Conservation (phyloP, 805 yeast genomes). For the Suhomyces sp. region DNA sequence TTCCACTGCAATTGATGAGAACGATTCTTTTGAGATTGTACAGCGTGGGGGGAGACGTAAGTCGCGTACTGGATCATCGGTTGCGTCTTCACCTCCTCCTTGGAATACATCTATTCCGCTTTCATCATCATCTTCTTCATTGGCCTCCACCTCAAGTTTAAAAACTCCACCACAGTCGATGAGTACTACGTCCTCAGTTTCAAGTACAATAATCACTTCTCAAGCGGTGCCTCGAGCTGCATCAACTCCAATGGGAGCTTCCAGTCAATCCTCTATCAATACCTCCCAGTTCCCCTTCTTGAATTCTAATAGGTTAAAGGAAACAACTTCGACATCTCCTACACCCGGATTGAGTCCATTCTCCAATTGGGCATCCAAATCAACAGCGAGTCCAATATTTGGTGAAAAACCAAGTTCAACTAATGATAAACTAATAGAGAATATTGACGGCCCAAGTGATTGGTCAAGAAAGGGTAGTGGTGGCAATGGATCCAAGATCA, state of each 20-base stretch:
- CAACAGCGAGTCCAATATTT: conserved; percentile 13
- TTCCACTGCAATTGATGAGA: conserved; percentile 22
- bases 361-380: conserved; percentile 27
- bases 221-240: no score
- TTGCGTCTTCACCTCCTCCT: conserved; percentile 9
- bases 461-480: conserved; percentile 10
- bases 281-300: conserved; percentile 6
- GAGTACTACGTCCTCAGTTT: not conserved
- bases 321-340: not conserved
- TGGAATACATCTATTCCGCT: conserved; percentile 3
- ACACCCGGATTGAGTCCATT: conserved; percentile 22
- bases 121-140: conserved; percentile 4
- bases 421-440: not conserved
- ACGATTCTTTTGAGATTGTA: conserved; percentile 28
- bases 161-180: no score
- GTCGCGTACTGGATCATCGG: conserved; percentile 9
- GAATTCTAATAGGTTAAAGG: not conserved
- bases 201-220: no score
- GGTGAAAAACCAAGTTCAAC: conserved; percentile 7
- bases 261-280: not conserved
- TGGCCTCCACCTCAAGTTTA: no score
- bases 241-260: not conserved
- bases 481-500: conserved; percentile 24
- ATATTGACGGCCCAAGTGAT: conserved; percentile 3
- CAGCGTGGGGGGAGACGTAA: conserved; percentile 18